Evolutionary conservation across 192 early-diverging fungal genomes (phyloP), one percentile per base, ranked within the genome.

Genomic region (Phycomyces nitens): DNA sequence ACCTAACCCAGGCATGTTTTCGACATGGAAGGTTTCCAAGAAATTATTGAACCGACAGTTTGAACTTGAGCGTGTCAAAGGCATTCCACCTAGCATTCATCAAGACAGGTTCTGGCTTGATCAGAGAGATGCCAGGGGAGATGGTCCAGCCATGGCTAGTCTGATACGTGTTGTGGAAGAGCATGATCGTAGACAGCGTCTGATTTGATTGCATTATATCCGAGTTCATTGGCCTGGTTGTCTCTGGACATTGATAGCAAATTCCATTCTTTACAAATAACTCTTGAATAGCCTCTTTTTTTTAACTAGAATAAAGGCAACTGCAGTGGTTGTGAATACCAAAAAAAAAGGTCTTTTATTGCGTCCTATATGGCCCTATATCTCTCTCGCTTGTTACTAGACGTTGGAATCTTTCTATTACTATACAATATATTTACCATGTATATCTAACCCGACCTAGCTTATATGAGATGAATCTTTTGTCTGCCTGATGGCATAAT

Each of bases 81-180:
- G 63, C 1, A 50, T 49, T 4, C 12, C 34, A 50, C 53, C 53
- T 12, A 54, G 22, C 12, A 56, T 62, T 58, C 21, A 39, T 9
- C 70, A 72, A 52, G 61, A 40, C 9, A 58, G 50, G 38, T 75
- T 75, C 47, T 75, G 73, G 68, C 22, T 75, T 24, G 73, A 75
- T 29, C 53, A 70, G 22, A 64, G 59, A 3, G 53, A 51, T 22
- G 68, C 67, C 3, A 29, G 24, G 16, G 73, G 64, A 3, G 67
- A 75, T 56, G n/a, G 41, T 27, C 54, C 65, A 10, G 49, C 52
- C 0, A 66, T 75, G 64, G 15, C 29, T 3, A 65, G 61, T 3
- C 61, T 75, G 49, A 53, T 75, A 22, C 55, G 54, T 15, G 58
- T 69, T 41, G 41, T 74, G 1, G 24, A 70, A 42, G 58, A 74